A percentile compares a stretch with the other conserved stretches of the same genome.
These are phyloP conservation scores for Aurifilum marmelostoma DNA, from an alignment of 2,329 filamentous ascomycete species.

Conservation along the genomic window DNA sequence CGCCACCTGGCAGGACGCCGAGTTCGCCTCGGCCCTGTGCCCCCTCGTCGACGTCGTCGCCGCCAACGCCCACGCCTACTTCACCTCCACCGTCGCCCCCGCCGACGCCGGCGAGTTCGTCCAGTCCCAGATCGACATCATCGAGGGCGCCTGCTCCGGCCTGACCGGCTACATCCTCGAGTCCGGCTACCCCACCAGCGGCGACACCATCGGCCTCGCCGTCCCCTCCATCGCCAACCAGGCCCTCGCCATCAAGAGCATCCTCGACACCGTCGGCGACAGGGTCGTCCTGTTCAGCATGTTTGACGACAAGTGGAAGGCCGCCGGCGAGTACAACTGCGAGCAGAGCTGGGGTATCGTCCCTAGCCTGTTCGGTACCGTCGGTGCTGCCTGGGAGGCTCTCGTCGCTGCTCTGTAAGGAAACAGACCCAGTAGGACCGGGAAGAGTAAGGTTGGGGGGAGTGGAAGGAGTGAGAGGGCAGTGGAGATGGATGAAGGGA, in stretches of 20 bases:
- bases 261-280: slow-evolving; percentile 66
- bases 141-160: slow-evolving; percentile 69
- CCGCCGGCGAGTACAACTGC: slow-evolving; percentile 66
- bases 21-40: slow-evolving; percentile 67
- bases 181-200: slow-evolving; percentile 82
- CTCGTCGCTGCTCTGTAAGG: slow-evolving; percentile 10
- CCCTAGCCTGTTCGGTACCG: slow-evolving; percentile 49
- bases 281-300: slow-evolving; percentile 82
- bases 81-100: slow-evolving; percentile 72
- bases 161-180: slow-evolving; percentile 82
- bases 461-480: background rate
- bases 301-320: slow-evolving; percentile 83
- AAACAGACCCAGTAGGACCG: background rate
- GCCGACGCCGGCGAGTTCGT: slow-evolving; percentile 76
- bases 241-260: slow-evolving; percentile 70
- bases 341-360: slow-evolving; percentile 79
- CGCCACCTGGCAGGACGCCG: slow-evolving; percentile 70
- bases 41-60: slow-evolving; percentile 74
- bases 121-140: slow-evolving; percentile 69
- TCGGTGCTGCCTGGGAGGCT: slow-evolving; percentile 17
- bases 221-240: slow-evolving; percentile 71
- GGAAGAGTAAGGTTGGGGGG: background rate
- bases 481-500: background rate
- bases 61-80: slow-evolving; percentile 92
- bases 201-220: slow-evolving; percentile 72